Base-by-base conservation (phyloP, 345 rosid genomes). In the Citrus mangshanensis region DNA sequence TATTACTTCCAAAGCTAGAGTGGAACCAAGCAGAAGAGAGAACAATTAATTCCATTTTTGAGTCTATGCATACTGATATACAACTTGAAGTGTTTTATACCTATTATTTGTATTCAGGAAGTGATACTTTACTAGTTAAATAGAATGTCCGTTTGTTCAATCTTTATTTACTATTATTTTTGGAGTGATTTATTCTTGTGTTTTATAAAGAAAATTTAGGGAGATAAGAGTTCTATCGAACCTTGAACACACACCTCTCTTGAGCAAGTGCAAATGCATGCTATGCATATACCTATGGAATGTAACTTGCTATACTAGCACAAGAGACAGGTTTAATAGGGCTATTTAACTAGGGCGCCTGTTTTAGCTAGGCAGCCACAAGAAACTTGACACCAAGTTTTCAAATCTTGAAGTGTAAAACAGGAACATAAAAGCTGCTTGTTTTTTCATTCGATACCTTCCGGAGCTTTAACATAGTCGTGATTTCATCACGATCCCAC, bases 401-500 rank as follows among this genome's bases (percentile, higher is more conserved):
- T 7, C 2, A 49, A 49, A 30, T 3, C 6, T 70, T 14, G 22
- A 70, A 70, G 51, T n/a, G 65, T 35, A 62, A 62, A 28, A n/a
- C 60, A 10, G 28, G 35, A 72, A 73, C 14, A 60, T 2, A 28
- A 21, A 62, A 9, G 16, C 6, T 6, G 12, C 7, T 1, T 62
- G 0, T 62, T 27, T 69, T 46, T 4, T 62, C 21, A 63, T 38
- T 32, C 49, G 25, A 10, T 73, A 92, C 98, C 90, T 86, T 87
- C 60, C 49, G 55, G 13, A 72, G 54, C 70, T 78, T 76, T 79
- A 94, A 83, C 37, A 87, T 76, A 3, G 59, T 51, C 70, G 86
- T 46, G 62, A 90, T 89, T 63, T 91, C 93, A n/a, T 66, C n/a
- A 4, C 71, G 86, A 72, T 90, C 88, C 95, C 90, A 91, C 32